A percentile compares a stretch with the other conserved stretches of the same genome.
phyloP scores from a whole-genome alignment of 257 asterid species.

The Solanum chmielewskii region DNA sequence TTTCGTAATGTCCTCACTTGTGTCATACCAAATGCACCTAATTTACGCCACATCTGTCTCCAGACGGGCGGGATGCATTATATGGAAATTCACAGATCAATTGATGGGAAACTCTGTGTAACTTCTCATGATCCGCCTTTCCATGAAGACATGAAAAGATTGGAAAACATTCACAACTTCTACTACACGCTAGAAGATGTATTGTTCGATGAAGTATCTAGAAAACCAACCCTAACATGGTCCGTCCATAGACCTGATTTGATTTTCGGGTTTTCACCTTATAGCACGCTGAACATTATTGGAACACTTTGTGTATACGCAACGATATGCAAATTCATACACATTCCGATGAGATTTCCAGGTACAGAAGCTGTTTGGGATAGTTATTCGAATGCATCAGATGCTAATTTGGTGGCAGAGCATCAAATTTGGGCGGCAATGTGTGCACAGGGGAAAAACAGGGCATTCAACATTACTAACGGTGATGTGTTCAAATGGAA shows the following conservation, averaged over 20 bases:
- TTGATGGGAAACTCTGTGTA: slow-evolving; percentile 13
- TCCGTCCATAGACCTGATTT: slow-evolving; percentile 73
- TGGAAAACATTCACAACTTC: slow-evolving; percentile 37
- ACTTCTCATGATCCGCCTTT: slow-evolving; percentile 51
- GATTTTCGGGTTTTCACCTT: slow-evolving; percentile 75
- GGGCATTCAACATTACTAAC: slow-evolving; percentile 73
- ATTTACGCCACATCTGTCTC: slow-evolving; percentile 59
- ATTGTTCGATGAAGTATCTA: slow-evolving; percentile 42
- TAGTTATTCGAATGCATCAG: slow-evolving; percentile 60
- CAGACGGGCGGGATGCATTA: slow-evolving; percentile 83
- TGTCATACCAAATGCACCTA: slow-evolving; percentile 58
- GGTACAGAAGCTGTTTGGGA: slow-evolving; percentile 72
- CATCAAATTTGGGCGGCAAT: slow-evolving; percentile 91
- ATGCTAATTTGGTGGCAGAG: slow-evolving; percentile 88
- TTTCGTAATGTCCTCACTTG: slow-evolving; percentile 42
- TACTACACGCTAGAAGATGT: slow-evolving; percentile 66
- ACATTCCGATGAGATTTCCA: slow-evolving; percentile 48
- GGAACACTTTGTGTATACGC: slow-evolving; percentile 79
- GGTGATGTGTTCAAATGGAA: slow-evolving; percentile 61
- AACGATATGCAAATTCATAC: slow-evolving; percentile 62
- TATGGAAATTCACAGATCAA: slow-evolving; percentile 31
- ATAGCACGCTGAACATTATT: slow-evolving; percentile 62
- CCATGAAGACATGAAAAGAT: slow-evolving; percentile 60
- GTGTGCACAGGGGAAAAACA: slow-evolving; percentile 78
- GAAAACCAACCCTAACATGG: slow-evolving; percentile 69